Evolutionary conservation across 495 filamentous ascomycete genomes (phyloP).

Genomic region (Apodospora peruviana): DNA sequence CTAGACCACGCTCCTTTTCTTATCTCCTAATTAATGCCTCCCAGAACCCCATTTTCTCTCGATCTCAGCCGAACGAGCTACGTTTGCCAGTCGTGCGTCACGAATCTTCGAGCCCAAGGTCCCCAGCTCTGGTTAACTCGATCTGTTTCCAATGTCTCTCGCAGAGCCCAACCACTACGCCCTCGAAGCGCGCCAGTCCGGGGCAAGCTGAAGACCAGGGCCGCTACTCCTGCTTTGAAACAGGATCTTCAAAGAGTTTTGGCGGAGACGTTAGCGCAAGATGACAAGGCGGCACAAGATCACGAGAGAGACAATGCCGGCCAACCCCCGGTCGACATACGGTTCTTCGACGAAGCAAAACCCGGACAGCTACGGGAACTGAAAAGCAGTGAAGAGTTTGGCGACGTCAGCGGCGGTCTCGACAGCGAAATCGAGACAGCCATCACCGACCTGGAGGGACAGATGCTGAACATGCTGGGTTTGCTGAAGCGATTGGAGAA

Average conservation of each 20-base stretch:
- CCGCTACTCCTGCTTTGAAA: background rate
- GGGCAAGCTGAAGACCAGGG: background rate
- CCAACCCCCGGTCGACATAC: conserved; percentile 30
- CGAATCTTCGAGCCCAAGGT: conserved; percentile 13
- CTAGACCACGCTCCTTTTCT: background rate
- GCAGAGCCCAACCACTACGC: conserved; percentile 1
- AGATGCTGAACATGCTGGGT: conserved; percentile 41
- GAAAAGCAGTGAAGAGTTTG: conserved; percentile 30
- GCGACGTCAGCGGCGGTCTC: conserved; percentile 38
- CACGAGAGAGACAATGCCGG: too few species aligned
- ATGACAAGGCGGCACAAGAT: conserved; percentile 3
- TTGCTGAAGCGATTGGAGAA: conserved; percentile 32
- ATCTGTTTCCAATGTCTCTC: conserved; percentile 11
- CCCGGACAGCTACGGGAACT: conserved; percentile 28
- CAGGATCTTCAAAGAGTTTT: background rate
- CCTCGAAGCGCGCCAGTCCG: background rate
- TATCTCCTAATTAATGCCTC: conserved; percentile 20
- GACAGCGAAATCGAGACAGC: conserved; percentile 33
- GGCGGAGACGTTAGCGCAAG: conserved; percentile 1
- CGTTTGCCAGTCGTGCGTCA: conserved; percentile 29
- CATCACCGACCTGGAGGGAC: conserved; percentile 46
- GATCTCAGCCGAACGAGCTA: conserved; percentile 25
- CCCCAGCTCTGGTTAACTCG: conserved; percentile 18
- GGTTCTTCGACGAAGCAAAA: conserved; percentile 41
- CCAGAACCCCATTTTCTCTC: conserved; percentile 15